Conservation (phyloP, 352 stramenopile species). For the Globisporangium abappressorium region DNA sequence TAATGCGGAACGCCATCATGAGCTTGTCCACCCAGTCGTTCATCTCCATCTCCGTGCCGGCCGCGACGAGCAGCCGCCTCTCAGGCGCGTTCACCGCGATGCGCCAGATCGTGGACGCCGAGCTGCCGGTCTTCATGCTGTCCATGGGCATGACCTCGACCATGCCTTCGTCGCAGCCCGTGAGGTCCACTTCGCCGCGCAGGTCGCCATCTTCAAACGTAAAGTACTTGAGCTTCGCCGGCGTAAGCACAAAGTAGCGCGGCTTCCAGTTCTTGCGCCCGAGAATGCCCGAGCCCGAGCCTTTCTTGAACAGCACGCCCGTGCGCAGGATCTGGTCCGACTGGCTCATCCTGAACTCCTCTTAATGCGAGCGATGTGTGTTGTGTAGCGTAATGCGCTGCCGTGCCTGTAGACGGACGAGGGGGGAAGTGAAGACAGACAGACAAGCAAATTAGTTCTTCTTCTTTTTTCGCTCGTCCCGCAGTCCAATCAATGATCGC, state of each 20-base stretch:
- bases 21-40: constrained; percentile 84
- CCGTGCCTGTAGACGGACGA: no score
- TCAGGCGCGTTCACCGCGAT: constrained; percentile 64
- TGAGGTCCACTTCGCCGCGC: constrained; percentile 68
- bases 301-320: constrained; percentile 83
- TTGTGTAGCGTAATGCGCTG: not conserved
- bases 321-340: constrained; percentile 60
- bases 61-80: constrained; percentile 59
- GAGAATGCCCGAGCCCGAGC: constrained; percentile 58
- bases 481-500: no score
- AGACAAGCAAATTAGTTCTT: not conserved
- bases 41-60: constrained; percentile 81
- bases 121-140: constrained; percentile 71
- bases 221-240: constrained; percentile 60
- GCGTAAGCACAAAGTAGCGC: constrained; percentile 19
- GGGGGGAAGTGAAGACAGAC: not conserved
- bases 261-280: constrained; percentile 15
- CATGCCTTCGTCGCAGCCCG: constrained; percentile 52
- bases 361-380: not conserved
- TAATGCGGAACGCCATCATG: constrained; percentile 59
- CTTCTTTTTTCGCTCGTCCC: no score
- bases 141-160: constrained; percentile 81
- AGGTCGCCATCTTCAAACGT: constrained; percentile 80
- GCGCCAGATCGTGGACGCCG: constrained; percentile 73
- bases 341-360: constrained; percentile 24